Evolutionary conservation across 768 basidiomycete species (phyloP).

Genomic region (Auricularia sp.): DNA sequence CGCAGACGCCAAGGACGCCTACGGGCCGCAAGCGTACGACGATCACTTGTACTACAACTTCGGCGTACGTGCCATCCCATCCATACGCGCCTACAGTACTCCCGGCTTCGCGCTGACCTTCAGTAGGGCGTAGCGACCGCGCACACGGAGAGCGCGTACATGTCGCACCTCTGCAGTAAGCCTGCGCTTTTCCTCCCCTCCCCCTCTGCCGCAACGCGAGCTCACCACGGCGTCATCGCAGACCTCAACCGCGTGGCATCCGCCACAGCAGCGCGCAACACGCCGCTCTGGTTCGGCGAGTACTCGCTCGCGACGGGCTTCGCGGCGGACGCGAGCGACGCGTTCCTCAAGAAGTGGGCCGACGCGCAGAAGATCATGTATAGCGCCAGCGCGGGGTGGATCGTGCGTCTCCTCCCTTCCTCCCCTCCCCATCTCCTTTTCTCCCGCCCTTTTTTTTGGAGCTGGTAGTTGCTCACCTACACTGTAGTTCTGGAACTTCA

Average conservation of each 20-base stretch:
- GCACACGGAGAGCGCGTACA: conserved; percentile 47
- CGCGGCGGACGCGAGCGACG: conserved; percentile 43
- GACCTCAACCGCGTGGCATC: conserved; percentile 44
- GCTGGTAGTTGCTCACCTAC: no score
- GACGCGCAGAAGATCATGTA: conserved; percentile 67
- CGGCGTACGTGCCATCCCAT: conserved; percentile 21
- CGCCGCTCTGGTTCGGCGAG: conserved; percentile 47
- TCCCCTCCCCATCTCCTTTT: background rate
- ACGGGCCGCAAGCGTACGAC: conserved; percentile 66
- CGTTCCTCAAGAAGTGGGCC: conserved; percentile 56
- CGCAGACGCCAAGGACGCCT: conserved; percentile 39
- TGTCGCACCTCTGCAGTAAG: conserved; percentile 49
- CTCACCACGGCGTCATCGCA: background rate
- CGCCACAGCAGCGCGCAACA: conserved; percentile 34
- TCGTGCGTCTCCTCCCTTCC: conserved; percentile 32
- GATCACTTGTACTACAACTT: conserved; percentile 64
- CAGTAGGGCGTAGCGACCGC: conserved; percentile 58
- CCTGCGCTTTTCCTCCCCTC: background rate
- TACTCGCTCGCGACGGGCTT: conserved; percentile 59
- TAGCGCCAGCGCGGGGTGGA: conserved; percentile 51
- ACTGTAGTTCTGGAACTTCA: conserved; percentile 62
- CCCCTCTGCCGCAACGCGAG: background rate
- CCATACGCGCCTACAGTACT: no score
- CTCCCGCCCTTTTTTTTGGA: background rate
- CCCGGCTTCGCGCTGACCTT: no score